Evolutionary conservation across 441 rosid genomes (phyloP).

Genomic region (Gossypium schwendimanii): DNA sequence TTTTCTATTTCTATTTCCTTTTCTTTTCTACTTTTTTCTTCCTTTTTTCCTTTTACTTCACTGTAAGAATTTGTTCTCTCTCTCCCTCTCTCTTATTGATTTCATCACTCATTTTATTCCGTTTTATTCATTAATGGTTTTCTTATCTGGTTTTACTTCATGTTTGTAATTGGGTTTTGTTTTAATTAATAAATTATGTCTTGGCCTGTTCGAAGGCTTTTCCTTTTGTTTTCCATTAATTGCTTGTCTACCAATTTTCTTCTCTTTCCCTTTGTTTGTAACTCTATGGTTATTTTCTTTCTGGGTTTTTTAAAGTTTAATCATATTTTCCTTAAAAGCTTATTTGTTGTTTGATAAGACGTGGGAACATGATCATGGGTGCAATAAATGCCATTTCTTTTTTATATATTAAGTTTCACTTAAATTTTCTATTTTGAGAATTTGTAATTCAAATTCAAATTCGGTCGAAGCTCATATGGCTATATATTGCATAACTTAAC

Average conservation of each 20-base stretch:
- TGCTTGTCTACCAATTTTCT: not conserved
- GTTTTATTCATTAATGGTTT: not conserved
- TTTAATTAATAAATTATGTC: not conserved
- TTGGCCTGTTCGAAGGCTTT: not conserved
- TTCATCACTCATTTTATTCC: not conserved
- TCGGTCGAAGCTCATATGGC: slow-evolving; percentile 14
- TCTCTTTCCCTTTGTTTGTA: not conserved
- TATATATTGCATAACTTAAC: slow-evolving; percentile 14
- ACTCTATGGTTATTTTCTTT: not conserved
- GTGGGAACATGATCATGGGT: not conserved
- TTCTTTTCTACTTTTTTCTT: not conserved
- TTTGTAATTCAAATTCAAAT: slow-evolving; percentile 9
- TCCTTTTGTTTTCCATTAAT: not conserved
- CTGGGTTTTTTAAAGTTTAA: not conserved
- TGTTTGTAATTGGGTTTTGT: not conserved
- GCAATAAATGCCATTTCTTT: not conserved
- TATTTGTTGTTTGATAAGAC: not conserved
- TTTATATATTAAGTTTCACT: not conserved
- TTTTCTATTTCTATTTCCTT: not conserved
- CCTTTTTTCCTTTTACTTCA: not conserved
- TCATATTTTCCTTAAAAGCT: not conserved
- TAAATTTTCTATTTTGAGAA: not conserved
- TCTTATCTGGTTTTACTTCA: slow-evolving; percentile 8
- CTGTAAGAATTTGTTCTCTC: not conserved
- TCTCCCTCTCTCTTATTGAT: not conserved